Conservation (phyloP, 2,329 filamentous ascomycete genomes). For the Coniochaeta pulveracea region DNA sequence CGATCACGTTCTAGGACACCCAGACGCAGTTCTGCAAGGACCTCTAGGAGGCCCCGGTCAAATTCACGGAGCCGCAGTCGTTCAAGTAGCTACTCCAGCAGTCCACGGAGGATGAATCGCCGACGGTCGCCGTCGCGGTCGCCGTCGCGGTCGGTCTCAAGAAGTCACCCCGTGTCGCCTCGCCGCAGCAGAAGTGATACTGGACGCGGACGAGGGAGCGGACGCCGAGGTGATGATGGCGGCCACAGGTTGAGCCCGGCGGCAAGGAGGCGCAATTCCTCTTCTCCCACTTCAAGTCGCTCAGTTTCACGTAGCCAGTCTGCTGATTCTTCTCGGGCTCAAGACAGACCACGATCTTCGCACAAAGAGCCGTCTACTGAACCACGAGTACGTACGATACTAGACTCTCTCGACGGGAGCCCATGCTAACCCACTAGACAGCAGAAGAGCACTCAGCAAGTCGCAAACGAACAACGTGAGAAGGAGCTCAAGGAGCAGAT, state of each 20-base stretch:
- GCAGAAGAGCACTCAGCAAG: slow-evolving; percentile 24
- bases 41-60: background rate
- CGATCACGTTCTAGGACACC: slow-evolving; percentile 6
- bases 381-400: slow-evolving; percentile 20
- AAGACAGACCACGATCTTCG: slow-evolving; percentile 27
- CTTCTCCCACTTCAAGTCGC: slow-evolving; percentile 40
- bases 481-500: slow-evolving; percentile 40
- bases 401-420: slow-evolving; percentile 9
- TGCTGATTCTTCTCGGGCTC: slow-evolving; percentile 44
- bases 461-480: slow-evolving; percentile 34
- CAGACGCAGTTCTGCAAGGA: slow-evolving; percentile 1
- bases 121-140: background rate
- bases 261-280: slow-evolving; percentile 18
- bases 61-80: background rate
- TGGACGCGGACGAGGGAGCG: background rate
- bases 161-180: no score
- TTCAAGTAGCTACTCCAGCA: background rate
- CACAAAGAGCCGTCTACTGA: slow-evolving; percentile 14
- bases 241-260: slow-evolving; percentile 3
- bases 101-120: slow-evolving; percentile 1
- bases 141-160: no score
- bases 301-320: slow-evolving; percentile 37
- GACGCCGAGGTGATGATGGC: slow-evolving; percentile 6
- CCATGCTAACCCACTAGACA: slow-evolving; percentile 7
- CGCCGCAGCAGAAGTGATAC: background rate